Evolutionary conservation across 176 grass and related monocot species (phyloP).

Genomic region (Bromus sterilis): DNA sequence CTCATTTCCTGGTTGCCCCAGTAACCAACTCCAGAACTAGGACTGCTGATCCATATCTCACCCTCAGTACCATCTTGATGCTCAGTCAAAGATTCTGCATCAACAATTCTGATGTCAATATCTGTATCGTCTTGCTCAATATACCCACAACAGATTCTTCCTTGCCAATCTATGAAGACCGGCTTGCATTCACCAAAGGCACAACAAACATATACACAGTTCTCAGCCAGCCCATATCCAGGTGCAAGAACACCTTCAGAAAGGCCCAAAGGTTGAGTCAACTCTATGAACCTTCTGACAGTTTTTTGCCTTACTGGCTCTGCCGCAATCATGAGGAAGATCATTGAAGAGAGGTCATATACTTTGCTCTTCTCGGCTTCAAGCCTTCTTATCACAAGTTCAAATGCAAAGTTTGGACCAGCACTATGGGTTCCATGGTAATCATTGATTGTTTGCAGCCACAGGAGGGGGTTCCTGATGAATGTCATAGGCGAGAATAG

Average conservation of each 20-base stretch:
- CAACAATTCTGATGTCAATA: constrained; percentile 60
- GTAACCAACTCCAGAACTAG: constrained; percentile 64
- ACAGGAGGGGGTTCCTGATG: constrained; percentile 67
- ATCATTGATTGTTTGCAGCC: constrained; percentile 55
- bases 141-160: constrained; percentile 71
- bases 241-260: constrained; percentile 63
- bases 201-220: constrained; percentile 65
- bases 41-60: constrained; percentile 85
- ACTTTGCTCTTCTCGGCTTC: constrained; percentile 35
- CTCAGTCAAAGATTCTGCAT: constrained; percentile 41
- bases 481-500: constrained; percentile 77
- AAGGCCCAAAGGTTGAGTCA: constrained; percentile 53
- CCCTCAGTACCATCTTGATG: constrained; percentile 51
- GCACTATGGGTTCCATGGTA: constrained; percentile 66
- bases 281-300: constrained; percentile 57
- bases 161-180: constrained; percentile 62
- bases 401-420: constrained; percentile 74
- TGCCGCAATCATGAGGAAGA: constrained; percentile 77
- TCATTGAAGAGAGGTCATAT: constrained; percentile 61
- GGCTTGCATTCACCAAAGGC: constrained; percentile 70
- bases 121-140: constrained; percentile 33
- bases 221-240: constrained; percentile 71
- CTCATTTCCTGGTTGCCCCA: constrained; percentile 56
- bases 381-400: constrained; percentile 58
- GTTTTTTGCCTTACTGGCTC: constrained; percentile 77